Evolutionary conservation across 2,329 filamentous ascomycete genomes (phyloP), one percentile per base, ranked within the genome.

Genomic region (Graphilbum fragrans): DNA sequence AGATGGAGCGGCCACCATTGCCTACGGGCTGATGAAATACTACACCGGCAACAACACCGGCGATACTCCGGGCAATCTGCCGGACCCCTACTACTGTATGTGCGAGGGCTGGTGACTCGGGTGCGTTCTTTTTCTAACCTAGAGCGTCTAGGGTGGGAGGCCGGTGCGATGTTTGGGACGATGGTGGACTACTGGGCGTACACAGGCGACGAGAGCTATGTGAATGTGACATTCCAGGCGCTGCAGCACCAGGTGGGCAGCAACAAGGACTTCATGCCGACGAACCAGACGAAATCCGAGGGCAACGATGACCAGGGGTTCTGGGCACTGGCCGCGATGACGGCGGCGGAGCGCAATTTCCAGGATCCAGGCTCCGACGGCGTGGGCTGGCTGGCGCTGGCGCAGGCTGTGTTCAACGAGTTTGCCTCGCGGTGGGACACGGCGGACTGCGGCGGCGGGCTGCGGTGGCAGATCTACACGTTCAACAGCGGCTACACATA

Each of bases 111-210:
- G n/a, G n/a, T n/a, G n/a, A n/a, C n/a, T n/a, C n/a, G n/a, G n/a
- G n/a, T n/a, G 16, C 18, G 19, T 21, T 34, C 8, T 34, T 34
- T 34, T 7, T 33, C 31, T 33, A 33, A 33, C 31, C 9, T 31
- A 16, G 16, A 10, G 10, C 27, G 27, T 31, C 45, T n/a, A 74
- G 70, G 71, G 70, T 86, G 77, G 83, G 80, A 82, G 60, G 80
- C 70, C 12, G 83, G 83, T 39, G 82, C 82, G 42, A 77, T 88
- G 65, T 69, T 78, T 60, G 74, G 73, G 20, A 67, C 80, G 5
- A 63, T 92, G 47, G 68, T 92, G 39, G 82, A 92, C 52, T 92
- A 90, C 56, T 92, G 84, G 83, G 83, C 44, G 39, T 46, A 44
- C 33, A 46, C 45, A 3, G 42, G 42, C 17, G 41, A 46, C 42